Conservation (phyloP, 2,329 filamentous ascomycete genomes). For the Orbilia brochopaga region DNA sequence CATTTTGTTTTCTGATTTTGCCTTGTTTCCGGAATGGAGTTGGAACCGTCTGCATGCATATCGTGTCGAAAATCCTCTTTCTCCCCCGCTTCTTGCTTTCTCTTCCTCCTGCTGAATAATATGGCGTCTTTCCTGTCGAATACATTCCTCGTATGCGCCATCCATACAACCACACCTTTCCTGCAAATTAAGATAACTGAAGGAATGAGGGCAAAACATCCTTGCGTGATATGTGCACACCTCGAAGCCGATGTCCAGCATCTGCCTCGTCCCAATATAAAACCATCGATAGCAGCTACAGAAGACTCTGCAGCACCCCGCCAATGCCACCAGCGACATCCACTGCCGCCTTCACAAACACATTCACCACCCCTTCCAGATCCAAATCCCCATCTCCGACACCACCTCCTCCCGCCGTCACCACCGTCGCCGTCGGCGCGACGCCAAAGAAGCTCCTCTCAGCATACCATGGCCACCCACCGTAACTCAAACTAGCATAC, state of each 20-base stretch:
- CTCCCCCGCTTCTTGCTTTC: neutral
- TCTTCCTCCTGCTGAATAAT: too few species aligned
- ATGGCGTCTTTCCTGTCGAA: too few species aligned
- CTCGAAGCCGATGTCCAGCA: neutral
- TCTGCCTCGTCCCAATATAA: neutral
- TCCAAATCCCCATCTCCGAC: conserved; percentile 27
- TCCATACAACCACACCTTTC: too few species aligned
- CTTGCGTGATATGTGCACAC: too few species aligned
- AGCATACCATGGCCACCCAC: conserved; percentile 40
- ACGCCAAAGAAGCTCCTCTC: conserved; percentile 21
- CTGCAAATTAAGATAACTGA: neutral
- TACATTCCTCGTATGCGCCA: too few species aligned
- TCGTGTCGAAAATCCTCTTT: neutral
- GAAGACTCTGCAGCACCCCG: conserved; percentile 21
- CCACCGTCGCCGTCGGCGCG: neutral
- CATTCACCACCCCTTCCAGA: conserved; percentile 37
- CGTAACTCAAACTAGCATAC: conserved; percentile 40
- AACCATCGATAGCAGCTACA: conserved; percentile 2
- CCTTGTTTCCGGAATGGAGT: neutral
- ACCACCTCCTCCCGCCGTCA: neutral
- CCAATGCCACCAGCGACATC: conserved; percentile 43
- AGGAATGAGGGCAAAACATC: neutral
- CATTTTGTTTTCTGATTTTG: conserved; percentile 1
- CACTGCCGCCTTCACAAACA: conserved; percentile 44
- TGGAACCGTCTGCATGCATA: neutral